Evolutionary conservation across 1,139 yeast genomes (phyloP), one percentile per base, ranked within the genome.

Genomic region (Wickerhamomyces sp.): DNA sequence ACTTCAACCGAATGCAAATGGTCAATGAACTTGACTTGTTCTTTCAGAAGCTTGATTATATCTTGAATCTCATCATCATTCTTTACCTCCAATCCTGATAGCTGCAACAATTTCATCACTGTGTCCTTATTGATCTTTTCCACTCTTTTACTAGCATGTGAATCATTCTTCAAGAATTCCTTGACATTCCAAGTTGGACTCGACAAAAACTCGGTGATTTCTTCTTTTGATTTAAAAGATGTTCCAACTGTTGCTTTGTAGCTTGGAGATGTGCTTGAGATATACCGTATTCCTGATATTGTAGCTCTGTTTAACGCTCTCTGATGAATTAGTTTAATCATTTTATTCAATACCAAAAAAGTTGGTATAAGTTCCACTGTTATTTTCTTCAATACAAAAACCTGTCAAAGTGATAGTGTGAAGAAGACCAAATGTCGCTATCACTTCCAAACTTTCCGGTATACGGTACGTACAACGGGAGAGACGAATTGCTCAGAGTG

Each of bases 21-120:
- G 45, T 69, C 63, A 34, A 78, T 67, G 52, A 79, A 74, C 13
- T 64, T 62, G 57, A 78, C 67, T 52, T 79, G 84, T 15, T 66
- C 60, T 41, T 65, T 63, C 49, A 79, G 62, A 2, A 72, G 66
- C 3, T 52, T 44, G 15, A 63, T 60, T 13, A 73, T 57, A 34
- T 53, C 56, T 26, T 58, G 54, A 27, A 66, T 61, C 27, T 65
- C 56, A 27, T 63, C 64, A 1, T 49, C 45, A 6, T 57, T 40
- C 13, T 59, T 42, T 27, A 64, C 56, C 23, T 69, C 63, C 7
- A 79, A 55, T 0, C 83, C 84, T 0, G 81, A 76, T 27, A 76
- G 51, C 45, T 64, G 62, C 36, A 76, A 59, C 53, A 77, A 48
- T 39, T 58, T 64, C 7, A 47, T 40, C 26, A 42, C 47, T 8